phyloP scores from a whole-genome alignment of 2,329 filamentous ascomycete species.

The Geoglossum cookeanum region DNA sequence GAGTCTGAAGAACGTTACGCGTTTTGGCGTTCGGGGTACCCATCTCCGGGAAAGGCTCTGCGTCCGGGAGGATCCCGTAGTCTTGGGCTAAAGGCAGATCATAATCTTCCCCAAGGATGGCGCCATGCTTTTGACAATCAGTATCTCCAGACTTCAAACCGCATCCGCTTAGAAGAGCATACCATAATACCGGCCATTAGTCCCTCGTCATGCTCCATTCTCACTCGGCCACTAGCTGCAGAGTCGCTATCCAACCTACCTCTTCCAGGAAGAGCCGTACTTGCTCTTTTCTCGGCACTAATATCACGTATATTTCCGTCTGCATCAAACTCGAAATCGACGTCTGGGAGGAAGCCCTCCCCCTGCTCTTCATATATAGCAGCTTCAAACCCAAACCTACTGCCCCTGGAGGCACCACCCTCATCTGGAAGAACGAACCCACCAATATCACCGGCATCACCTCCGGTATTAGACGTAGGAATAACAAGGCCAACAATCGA shows the following conservation, averaged over 20 bases:
- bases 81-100: slow-evolving; percentile 14
- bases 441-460: slow-evolving; percentile 18
- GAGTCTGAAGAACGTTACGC: background rate
- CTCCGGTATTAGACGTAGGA: slow-evolving; percentile 27
- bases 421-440: slow-evolving; percentile 15
- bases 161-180: slow-evolving; percentile 11
- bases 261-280: background rate
- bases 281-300: slow-evolving; percentile 4
- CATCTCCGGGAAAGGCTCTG: slow-evolving; percentile 9
- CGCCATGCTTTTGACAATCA: slow-evolving; percentile 11
- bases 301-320: slow-evolving; percentile 39
- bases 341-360: slow-evolving; percentile 29
- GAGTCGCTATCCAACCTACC: slow-evolving; percentile 16
- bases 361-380: slow-evolving; percentile 15
- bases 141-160: slow-evolving; percentile 1
- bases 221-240: slow-evolving; percentile 21
- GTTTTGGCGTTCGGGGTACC: slow-evolving; percentile 9
- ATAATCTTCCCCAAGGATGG: slow-evolving; percentile 9
- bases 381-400: background rate
- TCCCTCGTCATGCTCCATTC: slow-evolving; percentile 25
- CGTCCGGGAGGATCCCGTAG: slow-evolving; percentile 11
- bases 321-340: slow-evolving; percentile 40
- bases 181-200: slow-evolving; percentile 18
- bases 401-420: background rate
- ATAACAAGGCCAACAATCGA: slow-evolving; percentile 28